Conservation (phyloP, 2,329 filamentous ascomycete species). For the Torrubiella hemipterigena region DNA sequence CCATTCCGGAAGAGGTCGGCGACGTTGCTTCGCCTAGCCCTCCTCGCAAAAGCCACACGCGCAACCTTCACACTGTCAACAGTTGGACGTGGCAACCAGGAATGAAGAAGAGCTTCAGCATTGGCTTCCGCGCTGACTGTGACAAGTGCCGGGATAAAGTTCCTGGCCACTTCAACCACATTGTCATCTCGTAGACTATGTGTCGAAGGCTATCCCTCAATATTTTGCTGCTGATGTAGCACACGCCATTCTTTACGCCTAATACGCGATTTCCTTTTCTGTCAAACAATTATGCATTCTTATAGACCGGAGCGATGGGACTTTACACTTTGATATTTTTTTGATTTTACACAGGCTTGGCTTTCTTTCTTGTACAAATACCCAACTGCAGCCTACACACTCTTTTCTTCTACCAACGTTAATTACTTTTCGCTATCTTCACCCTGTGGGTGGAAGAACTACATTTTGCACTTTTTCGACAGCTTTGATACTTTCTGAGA, state of each 20-base stretch:
- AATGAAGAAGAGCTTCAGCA: constrained; percentile 62
- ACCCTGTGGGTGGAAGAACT: too few species aligned
- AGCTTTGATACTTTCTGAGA: too few species aligned
- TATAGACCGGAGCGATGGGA: constrained; percentile 4
- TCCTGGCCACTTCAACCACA: constrained; percentile 72
- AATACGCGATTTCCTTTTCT: not conserved
- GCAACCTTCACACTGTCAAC: constrained; percentile 47
- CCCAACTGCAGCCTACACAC: constrained; percentile 1
- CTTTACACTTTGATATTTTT: constrained; percentile 6
- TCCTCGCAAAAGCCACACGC: constrained; percentile 41
- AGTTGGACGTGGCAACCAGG: constrained; percentile 49
- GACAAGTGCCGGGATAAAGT: constrained; percentile 66
- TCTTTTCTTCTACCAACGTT: too few species aligned
- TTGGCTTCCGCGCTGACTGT: constrained; percentile 68
- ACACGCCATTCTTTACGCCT: constrained; percentile 1
- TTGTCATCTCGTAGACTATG: constrained; percentile 55
- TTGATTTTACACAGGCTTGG: constrained; percentile 2
- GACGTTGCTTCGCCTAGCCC: constrained; percentile 33
- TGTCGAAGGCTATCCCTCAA: too few species aligned
- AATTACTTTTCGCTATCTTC: too few species aligned
- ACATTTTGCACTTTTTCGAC: too few species aligned
- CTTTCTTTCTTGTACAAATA: constrained; percentile 4
- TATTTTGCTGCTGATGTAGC: too few species aligned
- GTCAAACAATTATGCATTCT: constrained; percentile 2
- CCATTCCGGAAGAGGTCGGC: constrained; percentile 15